phyloP scores from a whole-genome alignment of 805 yeast species.

The Spencermartinsiella europaea region DNA sequence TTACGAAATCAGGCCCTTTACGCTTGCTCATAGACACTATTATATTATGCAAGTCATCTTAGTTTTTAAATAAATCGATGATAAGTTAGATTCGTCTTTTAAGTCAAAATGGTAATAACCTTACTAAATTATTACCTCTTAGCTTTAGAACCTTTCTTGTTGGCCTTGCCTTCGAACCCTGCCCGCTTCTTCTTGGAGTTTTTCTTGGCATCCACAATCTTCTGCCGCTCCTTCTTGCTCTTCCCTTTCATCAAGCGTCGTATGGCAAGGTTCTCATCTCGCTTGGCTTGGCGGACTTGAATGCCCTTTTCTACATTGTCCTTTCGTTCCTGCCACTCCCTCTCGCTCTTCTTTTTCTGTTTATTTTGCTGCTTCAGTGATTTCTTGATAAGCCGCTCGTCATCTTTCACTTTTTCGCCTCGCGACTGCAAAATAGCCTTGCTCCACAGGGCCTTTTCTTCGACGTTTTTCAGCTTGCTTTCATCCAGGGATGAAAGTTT shows the following conservation, averaged over 20 bases:
- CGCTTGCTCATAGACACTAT: no score
- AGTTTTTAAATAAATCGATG: background rate
- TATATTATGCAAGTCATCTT: background rate
- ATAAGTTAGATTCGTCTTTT: no score
- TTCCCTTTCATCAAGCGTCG: conserved; percentile 83
- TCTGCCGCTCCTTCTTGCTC: conserved; percentile 64
- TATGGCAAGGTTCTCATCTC: conserved; percentile 85
- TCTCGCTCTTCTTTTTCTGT: conserved; percentile 76
- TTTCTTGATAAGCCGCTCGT: conserved; percentile 80
- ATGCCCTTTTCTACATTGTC: conserved; percentile 71
- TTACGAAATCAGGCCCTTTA: no score
- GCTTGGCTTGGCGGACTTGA: conserved; percentile 71
- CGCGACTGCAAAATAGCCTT: conserved; percentile 79
- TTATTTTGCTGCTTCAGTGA: conserved; percentile 81
- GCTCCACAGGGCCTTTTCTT: conserved; percentile 80
- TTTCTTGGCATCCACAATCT: conserved; percentile 26
- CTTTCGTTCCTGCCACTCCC: conserved; percentile 90
- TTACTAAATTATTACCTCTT: background rate
- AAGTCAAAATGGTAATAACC: no score
- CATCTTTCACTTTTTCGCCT: conserved; percentile 83
- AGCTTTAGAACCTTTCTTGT: background rate
- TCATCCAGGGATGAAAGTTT: conserved; percentile 58
- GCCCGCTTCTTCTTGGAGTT: conserved; percentile 60
- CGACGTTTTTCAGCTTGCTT: conserved; percentile 49
- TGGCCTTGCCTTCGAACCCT: conserved; percentile 74